Evolutionary conservation across 2,329 filamentous ascomycete species (phyloP), one percentile per base, ranked within the genome.

Genomic region (Colletotrichum lindemuthianum): DNA sequence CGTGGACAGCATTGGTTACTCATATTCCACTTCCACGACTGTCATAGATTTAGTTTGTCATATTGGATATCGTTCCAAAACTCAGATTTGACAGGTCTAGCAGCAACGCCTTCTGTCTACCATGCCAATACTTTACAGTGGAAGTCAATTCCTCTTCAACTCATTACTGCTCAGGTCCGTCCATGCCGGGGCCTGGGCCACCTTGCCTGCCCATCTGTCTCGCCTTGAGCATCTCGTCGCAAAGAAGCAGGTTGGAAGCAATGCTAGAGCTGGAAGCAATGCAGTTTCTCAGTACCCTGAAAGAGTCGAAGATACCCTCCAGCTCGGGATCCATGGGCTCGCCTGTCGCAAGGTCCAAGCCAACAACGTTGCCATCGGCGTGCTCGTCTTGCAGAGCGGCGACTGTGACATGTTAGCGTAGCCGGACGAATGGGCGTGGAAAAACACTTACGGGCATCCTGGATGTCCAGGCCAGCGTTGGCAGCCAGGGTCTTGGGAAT

Each of bases 401-500:
- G 74, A 99, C 92, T 95, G 68, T 24, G 13, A 34, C 10, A 65
- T 54, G 37, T 51, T 6, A 37, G 48, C n/a, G 40, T 51, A 34
- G 15, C 9, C 11, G 10, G 55, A 66, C 45, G 52, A 67, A 41
- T 47, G 6, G 5, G 24, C 24, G 24, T 24, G 24, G 24, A 9
- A 45, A 32, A 34, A 45, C 41, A 88, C 92, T 86, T 85, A 95
- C 92, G 83, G 70, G 93, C 90, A 81, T 99, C 96, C 80, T 99
- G 96, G 67, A 99, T 92, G 74, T 99, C 96, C 72, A 97, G 94
- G 65, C 96, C 96, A 56, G 93, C 93, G 75, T 99, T 99, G 70
- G 94, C 93, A 49, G 96, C 96, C 68, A 99, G 85, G 2, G 94
- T 98, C 87, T 99, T 99, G 73, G 96, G 96, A 73, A 99, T 98